A percentile compares a stretch with the other conserved stretches of the same genome.
These are phyloP conservation scores for Chaetomium sp. DNA, from an alignment of 2,329 filamentous ascomycete species.

Conservation along the genomic window DNA sequence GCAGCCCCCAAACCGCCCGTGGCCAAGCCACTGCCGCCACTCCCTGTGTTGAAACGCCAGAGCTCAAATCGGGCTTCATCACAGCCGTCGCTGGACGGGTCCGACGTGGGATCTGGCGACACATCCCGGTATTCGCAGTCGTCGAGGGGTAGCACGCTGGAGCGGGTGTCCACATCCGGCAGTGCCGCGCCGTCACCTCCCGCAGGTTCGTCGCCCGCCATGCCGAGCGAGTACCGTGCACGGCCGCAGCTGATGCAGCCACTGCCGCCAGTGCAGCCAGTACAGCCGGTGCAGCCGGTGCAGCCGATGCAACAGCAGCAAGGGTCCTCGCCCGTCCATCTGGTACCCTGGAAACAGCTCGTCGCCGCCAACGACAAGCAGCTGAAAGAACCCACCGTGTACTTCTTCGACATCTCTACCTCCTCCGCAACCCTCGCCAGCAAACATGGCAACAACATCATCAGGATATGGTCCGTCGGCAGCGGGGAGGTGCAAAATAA, in stretches of 20 bases:
- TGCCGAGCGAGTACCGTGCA: constrained; percentile 19
- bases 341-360: constrained; percentile 35
- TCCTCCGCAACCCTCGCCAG: constrained; percentile 42
- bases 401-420: constrained; percentile 43
- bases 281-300: constrained; percentile 10
- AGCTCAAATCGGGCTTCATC: constrained; percentile 27
- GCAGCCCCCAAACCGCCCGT: constrained; percentile 26
- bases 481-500: constrained; percentile 34
- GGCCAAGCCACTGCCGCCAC: constrained; percentile 32
- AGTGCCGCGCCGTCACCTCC: constrained; percentile 14
- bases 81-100: constrained; percentile 30
- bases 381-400: constrained; percentile 39
- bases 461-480: constrained; percentile 37
- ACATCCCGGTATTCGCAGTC: constrained; percentile 33
- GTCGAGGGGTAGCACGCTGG: constrained; percentile 28
- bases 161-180: constrained; percentile 28
- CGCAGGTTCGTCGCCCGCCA: constrained; percentile 1
- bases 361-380: constrained; percentile 28
- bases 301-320: constrained; percentile 14
- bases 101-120: constrained; percentile 25
- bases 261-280: constrained; percentile 12
- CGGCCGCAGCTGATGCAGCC: constrained; percentile 4
- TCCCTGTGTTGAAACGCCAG: constrained; percentile 24
- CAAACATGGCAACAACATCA: constrained; percentile 39
- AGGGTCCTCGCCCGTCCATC: constrained; percentile 18